phyloP scores from a whole-genome alignment of 2,329 filamentous ascomycete genomes.

The Nemania sp. region DNA sequence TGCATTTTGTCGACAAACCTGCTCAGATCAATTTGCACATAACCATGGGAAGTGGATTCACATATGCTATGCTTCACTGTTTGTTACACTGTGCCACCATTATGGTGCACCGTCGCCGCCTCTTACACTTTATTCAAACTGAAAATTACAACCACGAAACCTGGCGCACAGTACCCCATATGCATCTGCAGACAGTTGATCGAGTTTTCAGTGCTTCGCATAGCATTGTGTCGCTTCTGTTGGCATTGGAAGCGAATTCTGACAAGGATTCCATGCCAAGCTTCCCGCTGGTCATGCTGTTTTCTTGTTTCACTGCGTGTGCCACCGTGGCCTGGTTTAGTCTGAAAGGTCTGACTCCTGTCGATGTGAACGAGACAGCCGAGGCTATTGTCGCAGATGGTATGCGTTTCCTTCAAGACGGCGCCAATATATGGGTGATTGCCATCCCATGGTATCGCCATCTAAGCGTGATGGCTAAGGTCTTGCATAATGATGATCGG shows the following conservation, averaged over 20 bases:
- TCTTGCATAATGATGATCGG: conserved; percentile 57
- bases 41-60: conserved; percentile 66
- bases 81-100: conserved; percentile 63
- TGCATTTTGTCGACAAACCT: conserved; percentile 64
- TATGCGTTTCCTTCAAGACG: conserved; percentile 61
- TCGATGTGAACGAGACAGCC: conserved; percentile 60
- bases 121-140: conserved; percentile 60
- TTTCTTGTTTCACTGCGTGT: conserved; percentile 63
- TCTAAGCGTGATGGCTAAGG: conserved; percentile 63
- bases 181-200: conserved; percentile 56
- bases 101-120: conserved; percentile 62
- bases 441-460: conserved; percentile 64
- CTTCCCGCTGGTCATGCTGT: conserved; percentile 66
- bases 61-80: conserved; percentile 65
- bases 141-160: conserved; percentile 56
- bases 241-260: conserved; percentile 57
- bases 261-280: conserved; percentile 63
- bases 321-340: conserved; percentile 65
- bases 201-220: conserved; percentile 62
- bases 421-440: conserved; percentile 62
- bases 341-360: conserved; percentile 62
- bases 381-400: conserved; percentile 61
- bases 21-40: conserved; percentile 65
- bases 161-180: conserved; percentile 54
- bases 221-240: conserved; percentile 58